Base-by-base conservation (phyloP, 768 basidiomycete genomes). In the Russula sp. region DNA sequence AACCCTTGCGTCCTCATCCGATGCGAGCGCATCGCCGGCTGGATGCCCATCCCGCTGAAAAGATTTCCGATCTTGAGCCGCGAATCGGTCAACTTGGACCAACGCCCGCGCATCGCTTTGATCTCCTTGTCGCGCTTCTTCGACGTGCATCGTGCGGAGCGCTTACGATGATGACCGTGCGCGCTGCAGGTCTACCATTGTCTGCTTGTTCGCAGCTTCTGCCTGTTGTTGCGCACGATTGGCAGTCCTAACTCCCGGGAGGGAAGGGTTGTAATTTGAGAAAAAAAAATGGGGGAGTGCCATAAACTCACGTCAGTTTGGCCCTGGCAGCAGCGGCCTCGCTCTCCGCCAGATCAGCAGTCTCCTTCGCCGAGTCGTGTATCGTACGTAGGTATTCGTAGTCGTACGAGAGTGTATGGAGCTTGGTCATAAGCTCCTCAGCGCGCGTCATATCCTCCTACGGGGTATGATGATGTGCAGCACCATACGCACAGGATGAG, bases 81-180 rank as follows among this genome's bases (percentile, higher is more conserved):
- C 9, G 79, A 72, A 60, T 91, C 90, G 6, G 82, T 75, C 18
- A 93, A 71, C 70, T 85, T 91, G 34, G 78, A 76, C 88, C 89
- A 91, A 66, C 83, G 84, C 53, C 93, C 91, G 31, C 82, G 67
- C 71, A 88, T 84, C 18, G 84, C 80, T 68, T 93, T 89, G n/a
- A 86, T 74, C 45, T 94, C 91, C 67, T 86, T 88, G 68, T 94
- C 91, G 69, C 82, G 83, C 77, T 88, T 88, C 79, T 87, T 91
- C 78, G 61, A 83, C 79, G 65, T 90, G 83, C 0, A 85, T 82
- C 45, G 84, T n/a, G n/a, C n/a, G n/a, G n/a, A n/a, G n/a, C 10
- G 82, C 82, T 66, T 90, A 88, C 11, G 94, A 70, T 0, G 84
- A 73, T 1, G 83, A 81, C 49, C 86, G 82, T n/a, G 85, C 84